Percentiles rank a stretch among this genome's conserved stretches.
Evolutionary conservation across 2,329 filamentous ascomycete genomes (phyloP).

Genomic region (Calonectria pteridis): DNA sequence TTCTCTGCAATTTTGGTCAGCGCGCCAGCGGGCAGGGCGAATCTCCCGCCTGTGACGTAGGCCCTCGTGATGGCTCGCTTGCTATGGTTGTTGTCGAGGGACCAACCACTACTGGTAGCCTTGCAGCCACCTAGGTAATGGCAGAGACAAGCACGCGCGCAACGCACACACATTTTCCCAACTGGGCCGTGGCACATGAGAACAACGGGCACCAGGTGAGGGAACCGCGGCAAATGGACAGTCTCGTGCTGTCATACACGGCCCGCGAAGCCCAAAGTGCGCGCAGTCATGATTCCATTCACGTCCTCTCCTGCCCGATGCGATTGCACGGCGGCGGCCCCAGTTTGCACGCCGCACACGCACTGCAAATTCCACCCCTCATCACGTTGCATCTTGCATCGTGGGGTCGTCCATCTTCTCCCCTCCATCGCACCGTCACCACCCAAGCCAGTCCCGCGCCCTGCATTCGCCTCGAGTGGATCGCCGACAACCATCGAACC

Average conservation of each 20-base stretch:
- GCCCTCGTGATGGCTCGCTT: conserved; percentile 21
- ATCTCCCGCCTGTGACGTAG: conserved; percentile 9
- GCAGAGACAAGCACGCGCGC: conserved; percentile 12
- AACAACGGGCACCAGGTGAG: conserved; percentile 27
- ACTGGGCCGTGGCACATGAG: conserved; percentile 32
- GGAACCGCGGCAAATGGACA: conserved; percentile 21
- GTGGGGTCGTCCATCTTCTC: conserved; percentile 18
- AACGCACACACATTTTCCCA: conserved; percentile 4
- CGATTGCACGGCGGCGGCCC: conserved; percentile 1
- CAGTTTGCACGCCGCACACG: background rate
- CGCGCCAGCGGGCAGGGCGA: background rate
- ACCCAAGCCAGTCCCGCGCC: conserved; percentile 37
- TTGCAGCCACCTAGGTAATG: conserved; percentile 17
- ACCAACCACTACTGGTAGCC: background rate
- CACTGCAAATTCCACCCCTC: conserved; percentile 16
- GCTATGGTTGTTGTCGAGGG: background rate
- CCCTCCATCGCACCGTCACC: conserved; percentile 23
- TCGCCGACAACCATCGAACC: conserved; percentile 26
- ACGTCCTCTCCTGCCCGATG: background rate
- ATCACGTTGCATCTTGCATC: conserved; percentile 17
- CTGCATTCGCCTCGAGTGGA: conserved; percentile 40
- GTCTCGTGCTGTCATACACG: conserved; percentile 1
- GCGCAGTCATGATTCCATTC: conserved; percentile 8
- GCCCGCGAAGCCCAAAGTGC: conserved; percentile 1
- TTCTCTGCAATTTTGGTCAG: conserved; percentile 14